Evolutionary conservation across 2,329 filamentous ascomycete species (phyloP).

Genomic region (Exophiala sp.): DNA sequence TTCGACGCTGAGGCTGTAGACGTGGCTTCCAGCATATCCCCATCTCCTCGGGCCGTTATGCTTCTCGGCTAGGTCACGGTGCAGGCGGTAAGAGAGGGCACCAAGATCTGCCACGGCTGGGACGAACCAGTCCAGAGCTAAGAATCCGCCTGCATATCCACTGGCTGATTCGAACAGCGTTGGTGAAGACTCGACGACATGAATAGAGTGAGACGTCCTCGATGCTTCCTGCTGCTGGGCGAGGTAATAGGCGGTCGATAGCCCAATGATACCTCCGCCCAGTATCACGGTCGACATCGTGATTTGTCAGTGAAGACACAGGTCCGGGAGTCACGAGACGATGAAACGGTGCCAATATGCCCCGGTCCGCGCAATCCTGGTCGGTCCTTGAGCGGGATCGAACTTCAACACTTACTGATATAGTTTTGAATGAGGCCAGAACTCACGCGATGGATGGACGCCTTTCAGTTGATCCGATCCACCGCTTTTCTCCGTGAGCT

Average conservation of each 20-base stretch:
- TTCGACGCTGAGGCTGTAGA: conserved; percentile 48
- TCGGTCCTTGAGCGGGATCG: too few relatives aligned
- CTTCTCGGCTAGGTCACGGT: conserved; percentile 56
- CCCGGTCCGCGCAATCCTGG: too few relatives aligned
- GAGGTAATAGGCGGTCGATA: conserved; percentile 67
- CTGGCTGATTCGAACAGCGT: conserved; percentile 67
- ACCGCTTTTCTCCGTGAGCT: background rate
- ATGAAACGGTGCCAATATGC: too few relatives aligned
- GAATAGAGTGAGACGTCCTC: conserved; percentile 43
- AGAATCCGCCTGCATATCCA: conserved; percentile 66
- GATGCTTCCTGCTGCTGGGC: conserved; percentile 40
- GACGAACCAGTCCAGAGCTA: conserved; percentile 67
- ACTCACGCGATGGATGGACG: too few relatives aligned
- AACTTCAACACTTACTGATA: too few relatives aligned
- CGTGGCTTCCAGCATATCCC: conserved; percentile 56
- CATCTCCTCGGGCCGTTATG: conserved; percentile 54
- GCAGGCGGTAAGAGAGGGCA: conserved; percentile 62
- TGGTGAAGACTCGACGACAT: conserved; percentile 53
- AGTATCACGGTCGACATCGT: conserved; percentile 58
- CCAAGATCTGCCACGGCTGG: conserved; percentile 54
- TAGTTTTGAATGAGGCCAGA: too few relatives aligned
- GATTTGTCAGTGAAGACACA: too few relatives aligned
- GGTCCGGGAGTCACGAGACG: too few relatives aligned
- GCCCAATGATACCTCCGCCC: conserved; percentile 64
- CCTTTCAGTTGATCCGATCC: too few relatives aligned